Percentiles rank a stretch among this genome's conserved stretches.
phyloP scores from a whole-genome alignment of 106 monocot genomes.

The Triglochin maritima region DNA sequence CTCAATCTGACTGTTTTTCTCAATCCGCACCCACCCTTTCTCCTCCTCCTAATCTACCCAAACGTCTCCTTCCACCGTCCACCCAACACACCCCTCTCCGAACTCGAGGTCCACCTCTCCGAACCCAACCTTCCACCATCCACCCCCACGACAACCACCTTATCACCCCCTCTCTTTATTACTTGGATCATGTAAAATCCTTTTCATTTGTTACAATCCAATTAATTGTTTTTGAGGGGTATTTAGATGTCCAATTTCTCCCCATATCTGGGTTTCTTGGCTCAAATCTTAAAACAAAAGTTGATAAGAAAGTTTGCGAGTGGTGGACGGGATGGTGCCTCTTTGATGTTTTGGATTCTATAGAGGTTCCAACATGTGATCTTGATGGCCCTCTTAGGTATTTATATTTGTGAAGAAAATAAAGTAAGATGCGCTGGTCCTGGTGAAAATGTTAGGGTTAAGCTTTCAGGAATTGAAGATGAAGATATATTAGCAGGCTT shows the following conservation, averaged over 20 bases:
- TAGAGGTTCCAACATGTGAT: conserved; percentile 85
- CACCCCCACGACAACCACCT: no score
- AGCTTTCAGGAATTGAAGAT: conserved; percentile 80
- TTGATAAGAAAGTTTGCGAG: conserved; percentile 55
- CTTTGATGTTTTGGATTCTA: conserved; percentile 73
- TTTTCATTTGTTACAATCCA: no score
- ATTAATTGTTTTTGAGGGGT: neutral
- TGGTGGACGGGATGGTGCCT: conserved; percentile 95
- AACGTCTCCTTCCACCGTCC: no score
- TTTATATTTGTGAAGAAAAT: conserved; percentile 36
- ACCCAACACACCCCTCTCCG: no score
- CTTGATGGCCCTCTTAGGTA: conserved; percentile 76
- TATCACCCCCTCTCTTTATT: no score
- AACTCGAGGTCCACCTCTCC: no score
- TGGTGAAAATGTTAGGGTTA: conserved; percentile 86
- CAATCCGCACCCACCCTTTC: no score
- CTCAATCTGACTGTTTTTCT: no score
- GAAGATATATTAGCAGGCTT: conserved; percentile 91
- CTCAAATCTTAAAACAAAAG: conserved; percentile 51
- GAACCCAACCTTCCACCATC: no score
- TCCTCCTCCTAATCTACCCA: no score
- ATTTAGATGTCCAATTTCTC: conserved; percentile 89
- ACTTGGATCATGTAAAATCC: no score
- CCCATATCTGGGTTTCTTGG: conserved; percentile 93
- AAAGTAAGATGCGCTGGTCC: conserved; percentile 61